Evolutionary conservation across 2,329 filamentous ascomycete genomes (phyloP).

Genomic region (Fusarium subtropicale): DNA sequence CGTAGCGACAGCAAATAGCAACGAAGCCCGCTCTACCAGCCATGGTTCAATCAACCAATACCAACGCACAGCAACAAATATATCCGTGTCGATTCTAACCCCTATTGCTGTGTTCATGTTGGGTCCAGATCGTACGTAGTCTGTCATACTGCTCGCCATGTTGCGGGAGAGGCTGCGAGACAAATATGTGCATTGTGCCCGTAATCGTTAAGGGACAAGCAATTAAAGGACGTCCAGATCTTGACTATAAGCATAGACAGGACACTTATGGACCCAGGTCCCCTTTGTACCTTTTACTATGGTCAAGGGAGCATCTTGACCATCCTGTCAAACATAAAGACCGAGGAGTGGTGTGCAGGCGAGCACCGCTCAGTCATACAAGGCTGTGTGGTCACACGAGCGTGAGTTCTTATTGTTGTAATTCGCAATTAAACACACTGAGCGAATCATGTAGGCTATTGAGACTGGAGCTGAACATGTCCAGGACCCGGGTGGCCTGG

Average conservation of each 20-base stretch:
- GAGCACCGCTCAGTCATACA: background rate
- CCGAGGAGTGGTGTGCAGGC: no score
- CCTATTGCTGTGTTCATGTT: background rate
- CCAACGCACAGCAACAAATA: background rate
- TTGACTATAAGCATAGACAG: accelerated
- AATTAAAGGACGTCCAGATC: accelerated
- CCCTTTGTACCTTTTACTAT: background rate
- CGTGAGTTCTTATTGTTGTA: background rate
- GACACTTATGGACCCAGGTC: accelerated
- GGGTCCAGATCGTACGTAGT: background rate
- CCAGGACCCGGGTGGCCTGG: accelerated
- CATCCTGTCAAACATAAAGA: no score
- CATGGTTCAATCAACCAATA: background rate
- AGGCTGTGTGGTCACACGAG: background rate
- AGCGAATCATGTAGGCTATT: accelerated
- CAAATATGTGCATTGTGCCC: background rate
- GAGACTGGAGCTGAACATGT: background rate
- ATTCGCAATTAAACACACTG: background rate
- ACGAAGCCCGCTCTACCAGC: background rate
- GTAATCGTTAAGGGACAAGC: background rate
- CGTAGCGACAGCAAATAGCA: background rate
- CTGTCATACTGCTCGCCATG: background rate
- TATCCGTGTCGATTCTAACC: background rate
- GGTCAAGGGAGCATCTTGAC: accelerated
- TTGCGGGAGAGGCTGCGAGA: background rate